Percentiles rank a stretch among this genome's conserved stretches.
These are phyloP conservation scores for Geranium rotundifolium DNA, from an alignment of 345 rosid species.

Conservation along the genomic window DNA sequence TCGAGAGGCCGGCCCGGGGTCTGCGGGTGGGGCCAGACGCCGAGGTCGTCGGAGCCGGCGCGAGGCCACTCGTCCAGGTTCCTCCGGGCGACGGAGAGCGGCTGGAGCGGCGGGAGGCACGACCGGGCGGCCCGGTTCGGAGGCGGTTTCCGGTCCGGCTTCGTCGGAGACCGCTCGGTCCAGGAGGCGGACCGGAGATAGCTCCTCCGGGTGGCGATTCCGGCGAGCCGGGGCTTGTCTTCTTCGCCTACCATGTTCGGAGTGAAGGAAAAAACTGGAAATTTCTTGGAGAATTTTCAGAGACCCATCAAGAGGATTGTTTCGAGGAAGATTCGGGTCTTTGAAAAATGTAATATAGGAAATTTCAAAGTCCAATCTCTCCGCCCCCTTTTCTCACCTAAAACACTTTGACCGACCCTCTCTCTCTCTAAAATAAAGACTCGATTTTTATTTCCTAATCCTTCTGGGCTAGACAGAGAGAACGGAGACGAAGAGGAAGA, in stretches of 20 bases:
- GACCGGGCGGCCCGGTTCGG: constrained; percentile 33
- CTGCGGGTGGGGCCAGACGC: constrained; percentile 64
- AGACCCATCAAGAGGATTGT: constrained; percentile 28
- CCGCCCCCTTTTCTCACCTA: constrained; percentile 14
- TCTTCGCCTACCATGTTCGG: constrained; percentile 36
- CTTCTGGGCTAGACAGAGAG: constrained; percentile 1
- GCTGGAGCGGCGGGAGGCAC: constrained; percentile 49
- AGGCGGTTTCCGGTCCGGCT: constrained; percentile 27
- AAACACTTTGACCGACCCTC: constrained; percentile 34
- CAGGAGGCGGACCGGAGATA: constrained; percentile 59
- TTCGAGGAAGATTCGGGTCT: constrained; percentile 22
- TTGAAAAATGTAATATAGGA: constrained; percentile 18
- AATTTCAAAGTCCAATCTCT: constrained; percentile 7
- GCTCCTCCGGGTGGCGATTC: constrained; percentile 22
- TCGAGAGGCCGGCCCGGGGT: constrained; percentile 42
- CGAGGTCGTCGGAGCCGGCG: constrained; percentile 66
- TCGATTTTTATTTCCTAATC: not conserved
- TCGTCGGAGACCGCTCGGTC: constrained; percentile 46
- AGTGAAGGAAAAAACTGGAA: not conserved
- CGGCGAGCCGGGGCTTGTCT: constrained; percentile 24
- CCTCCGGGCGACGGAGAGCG: constrained; percentile 37
- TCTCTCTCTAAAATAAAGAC: constrained; percentile 7
- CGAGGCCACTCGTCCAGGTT: constrained; percentile 62
- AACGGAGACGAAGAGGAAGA: constrained; percentile 12
- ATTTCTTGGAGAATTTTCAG: constrained; percentile 17